Conservation (phyloP, 805 yeast species). For the Babjeviella inositovora region DNA sequence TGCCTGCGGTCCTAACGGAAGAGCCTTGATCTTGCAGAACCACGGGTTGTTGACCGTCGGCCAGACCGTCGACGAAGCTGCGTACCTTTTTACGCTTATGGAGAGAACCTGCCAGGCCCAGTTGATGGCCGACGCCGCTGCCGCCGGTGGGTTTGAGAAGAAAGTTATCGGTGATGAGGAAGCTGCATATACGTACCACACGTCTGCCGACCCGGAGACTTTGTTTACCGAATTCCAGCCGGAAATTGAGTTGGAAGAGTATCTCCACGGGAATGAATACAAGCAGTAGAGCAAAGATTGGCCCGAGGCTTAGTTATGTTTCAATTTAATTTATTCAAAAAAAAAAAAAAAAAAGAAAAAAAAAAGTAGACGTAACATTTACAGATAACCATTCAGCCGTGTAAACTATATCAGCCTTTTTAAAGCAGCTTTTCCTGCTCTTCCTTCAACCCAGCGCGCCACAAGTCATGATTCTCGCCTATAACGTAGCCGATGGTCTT, state of each 20-base stretch:
- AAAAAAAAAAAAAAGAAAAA: too few relatives aligned
- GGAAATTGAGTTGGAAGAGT: constrained; percentile 40
- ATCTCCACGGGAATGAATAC: too few relatives aligned
- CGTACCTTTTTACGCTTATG: constrained; percentile 44
- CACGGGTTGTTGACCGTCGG: constrained; percentile 67
- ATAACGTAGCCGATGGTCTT: constrained; percentile 49
- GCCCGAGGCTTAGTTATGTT: too few relatives aligned
- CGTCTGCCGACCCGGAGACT: constrained; percentile 49
- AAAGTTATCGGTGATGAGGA: constrained; percentile 36
- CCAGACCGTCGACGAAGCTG: constrained; percentile 59
- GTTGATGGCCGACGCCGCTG: constrained; percentile 37
- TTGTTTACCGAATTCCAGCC: constrained; percentile 63
- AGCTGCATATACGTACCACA: constrained; percentile 49
- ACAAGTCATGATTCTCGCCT: constrained; percentile 68
- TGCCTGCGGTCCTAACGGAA: constrained; percentile 38
- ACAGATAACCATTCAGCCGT: too few relatives aligned
- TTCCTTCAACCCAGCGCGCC: constrained; percentile 23
- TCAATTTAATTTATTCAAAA: too few relatives aligned
- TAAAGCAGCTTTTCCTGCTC: too few relatives aligned
- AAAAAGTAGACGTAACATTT: too few relatives aligned
- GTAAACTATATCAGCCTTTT: too few relatives aligned
- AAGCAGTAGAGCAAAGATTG: too few relatives aligned
- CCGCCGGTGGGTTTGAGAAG: constrained; percentile 19
- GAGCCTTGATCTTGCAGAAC: constrained; percentile 47
- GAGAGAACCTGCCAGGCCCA: constrained; percentile 56